A percentile compares a stretch with the other conserved stretches of the same genome.
Conservation (phyloP, 345 rosid genomes). For the Eucalyptus decipiens region DNA sequence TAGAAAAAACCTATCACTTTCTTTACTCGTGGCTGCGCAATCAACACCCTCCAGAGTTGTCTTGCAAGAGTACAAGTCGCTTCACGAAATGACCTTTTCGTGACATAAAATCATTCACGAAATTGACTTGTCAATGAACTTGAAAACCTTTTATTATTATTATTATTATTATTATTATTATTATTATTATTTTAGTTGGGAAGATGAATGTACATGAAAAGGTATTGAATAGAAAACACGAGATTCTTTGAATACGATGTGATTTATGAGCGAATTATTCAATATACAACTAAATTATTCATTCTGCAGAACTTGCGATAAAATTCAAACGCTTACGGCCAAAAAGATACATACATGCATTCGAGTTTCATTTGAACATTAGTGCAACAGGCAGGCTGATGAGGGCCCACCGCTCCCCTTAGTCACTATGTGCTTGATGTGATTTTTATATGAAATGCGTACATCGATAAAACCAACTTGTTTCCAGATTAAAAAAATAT, state of each 20-base stretch:
- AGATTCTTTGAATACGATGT: not conserved
- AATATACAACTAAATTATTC: not conserved
- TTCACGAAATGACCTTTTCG: too few species aligned
- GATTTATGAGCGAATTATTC: not conserved
- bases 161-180: too few species aligned
- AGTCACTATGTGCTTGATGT: not conserved
- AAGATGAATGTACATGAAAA: too few species aligned
- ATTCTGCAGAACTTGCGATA: not conserved
- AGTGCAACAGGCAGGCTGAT: not conserved
- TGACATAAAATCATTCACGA: too few species aligned
- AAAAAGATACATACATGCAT: not conserved
- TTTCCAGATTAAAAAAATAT: too few species aligned
- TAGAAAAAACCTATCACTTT: not conserved
- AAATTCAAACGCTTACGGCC: not conserved
- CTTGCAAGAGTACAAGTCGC: too few species aligned
- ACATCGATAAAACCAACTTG: not conserved
- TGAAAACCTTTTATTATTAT: too few species aligned
- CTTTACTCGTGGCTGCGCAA: conserved; percentile 26
- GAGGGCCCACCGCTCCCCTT: not conserved
- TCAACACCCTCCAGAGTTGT: not conserved
- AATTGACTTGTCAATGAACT: too few species aligned
- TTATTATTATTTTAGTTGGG: too few species aligned
- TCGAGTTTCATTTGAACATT: not conserved
- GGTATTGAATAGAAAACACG: not conserved
- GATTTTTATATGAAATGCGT: not conserved